phyloP scores from a whole-genome alignment of 768 basidiomycete species.

The Cyclocybe cylindracea region DNA sequence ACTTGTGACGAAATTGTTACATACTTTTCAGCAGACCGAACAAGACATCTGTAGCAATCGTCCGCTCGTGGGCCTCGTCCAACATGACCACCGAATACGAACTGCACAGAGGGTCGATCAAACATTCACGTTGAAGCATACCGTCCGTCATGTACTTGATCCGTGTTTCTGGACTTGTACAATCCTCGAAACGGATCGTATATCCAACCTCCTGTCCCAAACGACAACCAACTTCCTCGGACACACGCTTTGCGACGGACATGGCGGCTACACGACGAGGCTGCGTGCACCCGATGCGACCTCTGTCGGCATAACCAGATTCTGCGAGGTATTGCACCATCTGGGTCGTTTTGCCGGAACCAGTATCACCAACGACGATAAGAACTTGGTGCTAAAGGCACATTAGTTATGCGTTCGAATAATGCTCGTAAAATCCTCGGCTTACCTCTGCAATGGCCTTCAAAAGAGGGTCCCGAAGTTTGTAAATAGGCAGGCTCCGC shows the following conservation, averaged over 20 bases:
- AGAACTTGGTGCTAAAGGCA: conserved; percentile 84
- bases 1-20: conserved; percentile 19
- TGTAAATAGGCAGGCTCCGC: conserved; percentile 90
- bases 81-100: conserved; percentile 96
- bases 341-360: conserved; percentile 98
- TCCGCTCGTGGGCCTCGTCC: conserved; percentile 98
- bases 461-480: conserved; percentile 86
- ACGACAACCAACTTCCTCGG: conserved; percentile 97
- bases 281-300: conserved; percentile 95
- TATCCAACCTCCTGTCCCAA: conserved; percentile 98
- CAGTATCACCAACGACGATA: conserved; percentile 98
- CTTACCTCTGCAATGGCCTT: conserved; percentile 86
- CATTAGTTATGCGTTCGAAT: conserved; percentile 10
- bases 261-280: conserved; percentile 99
- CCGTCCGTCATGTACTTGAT: conserved; percentile 99
- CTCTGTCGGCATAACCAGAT: conserved; percentile 86
- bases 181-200: conserved; percentile 98
- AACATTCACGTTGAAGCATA: conserved; percentile 96
- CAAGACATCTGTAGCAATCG: conserved; percentile 97
- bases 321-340: conserved; percentile 99
- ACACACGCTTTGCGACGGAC: conserved; percentile 98
- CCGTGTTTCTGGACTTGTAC: conserved; percentile 96
- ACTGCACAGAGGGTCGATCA: conserved; percentile 93
- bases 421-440: conserved; percentile 22
- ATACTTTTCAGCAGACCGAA: conserved; percentile 93